Evolutionary conservation across 805 yeast genomes (phyloP).

Genomic region (Yarrowia hollandica): DNA sequence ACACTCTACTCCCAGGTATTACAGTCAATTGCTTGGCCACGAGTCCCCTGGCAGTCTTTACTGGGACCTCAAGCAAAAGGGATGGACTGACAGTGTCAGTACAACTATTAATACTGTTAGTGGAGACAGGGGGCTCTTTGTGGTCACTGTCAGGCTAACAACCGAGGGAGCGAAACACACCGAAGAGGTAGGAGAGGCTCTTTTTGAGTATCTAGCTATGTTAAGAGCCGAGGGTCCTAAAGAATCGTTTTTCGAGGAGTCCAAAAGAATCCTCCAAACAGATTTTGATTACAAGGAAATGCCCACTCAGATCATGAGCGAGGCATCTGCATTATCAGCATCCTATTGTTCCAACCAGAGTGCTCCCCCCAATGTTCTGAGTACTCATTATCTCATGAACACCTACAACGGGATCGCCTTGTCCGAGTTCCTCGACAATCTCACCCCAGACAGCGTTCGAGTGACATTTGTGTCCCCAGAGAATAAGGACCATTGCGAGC

Average conservation of each 20-base stretch:
- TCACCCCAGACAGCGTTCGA: slow-evolving; percentile 63
- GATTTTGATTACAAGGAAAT: no score
- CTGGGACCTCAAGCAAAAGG: slow-evolving; percentile 62
- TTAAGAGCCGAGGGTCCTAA: slow-evolving; percentile 60
- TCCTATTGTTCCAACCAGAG: slow-evolving; percentile 56
- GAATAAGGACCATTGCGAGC: slow-evolving; percentile 45
- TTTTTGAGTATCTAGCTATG: slow-evolving; percentile 74
- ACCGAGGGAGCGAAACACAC: slow-evolving; percentile 62
- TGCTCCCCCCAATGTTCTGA: slow-evolving; percentile 65
- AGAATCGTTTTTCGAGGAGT: slow-evolving; percentile 75
- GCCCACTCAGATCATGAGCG: slow-evolving; percentile 58
- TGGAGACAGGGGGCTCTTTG: no score
- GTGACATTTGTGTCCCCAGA: slow-evolving; percentile 55
- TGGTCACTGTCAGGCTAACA: slow-evolving; percentile 72
- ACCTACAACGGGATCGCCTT: slow-evolving; percentile 60
- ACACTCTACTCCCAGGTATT: slow-evolving; percentile 48
- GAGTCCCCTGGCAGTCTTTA: slow-evolving; percentile 86
- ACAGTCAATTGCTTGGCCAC: slow-evolving; percentile 83
- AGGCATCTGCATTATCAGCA: slow-evolving; percentile 69
- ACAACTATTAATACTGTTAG: slow-evolving; percentile 69
- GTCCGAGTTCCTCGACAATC: slow-evolving; percentile 48
- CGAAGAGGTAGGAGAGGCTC: slow-evolving; percentile 55
- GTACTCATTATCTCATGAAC: slow-evolving; percentile 52
- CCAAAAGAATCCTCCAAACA: no score
- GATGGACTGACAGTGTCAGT: slow-evolving; percentile 77